Base-by-base conservation (phyloP, 2,329 filamentous ascomycete genomes). In the Fonsecaea nubica region DNA sequence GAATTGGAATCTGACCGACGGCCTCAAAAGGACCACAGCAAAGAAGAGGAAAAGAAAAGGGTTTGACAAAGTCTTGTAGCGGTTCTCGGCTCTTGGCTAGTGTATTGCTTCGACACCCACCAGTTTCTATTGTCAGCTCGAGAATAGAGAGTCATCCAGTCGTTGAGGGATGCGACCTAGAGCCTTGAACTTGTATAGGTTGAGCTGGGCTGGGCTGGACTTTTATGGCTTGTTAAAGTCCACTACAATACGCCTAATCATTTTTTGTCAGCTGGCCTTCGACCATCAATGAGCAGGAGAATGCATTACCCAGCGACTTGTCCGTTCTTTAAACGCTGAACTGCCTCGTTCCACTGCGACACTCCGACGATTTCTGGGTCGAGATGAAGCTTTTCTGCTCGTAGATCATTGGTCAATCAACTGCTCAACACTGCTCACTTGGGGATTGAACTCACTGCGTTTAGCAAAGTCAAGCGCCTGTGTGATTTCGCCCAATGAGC, bases 261-360 rank as follows among this genome's bases (percentile, higher is more conserved):
- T 33, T n/a, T 33, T 40, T 55, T 42, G 64, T 62, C 36, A 30
- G 21, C 54, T 38, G 12, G 1, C 13, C 1, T 55, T 15, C n/a
- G 25, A 35, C 4, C 7, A 9, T 2, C 1, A 55, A 18, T 3
- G 40, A 45, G n/a, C 2, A 3, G 32, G 53, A 18, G 25, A 12
- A 18, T 21, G 58, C 2, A 63, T 62, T 71, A 71, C 69, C 69
- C 71, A n/a, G 71, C 71, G 32, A 72, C 67, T 52, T 72, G 69
- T 32, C 69, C 69, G 25, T 71, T 70, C 60, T 70, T 72, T 10
- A 72, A 62, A 58, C 68, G 69, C 60, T 72, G 71, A 8, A 71
- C 64, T 6, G 61, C 62, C 15, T 72, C 71, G 50, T 72, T 72
- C 58, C 62, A 72, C 36, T 69, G 50, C 15, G 62, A 66, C 12